Percentiles rank a stretch among this genome's conserved stretches.
These are phyloP conservation scores for Solanum clarkiae DNA, from an alignment of 257 asterid genomes.

Conservation along the genomic window DNA sequence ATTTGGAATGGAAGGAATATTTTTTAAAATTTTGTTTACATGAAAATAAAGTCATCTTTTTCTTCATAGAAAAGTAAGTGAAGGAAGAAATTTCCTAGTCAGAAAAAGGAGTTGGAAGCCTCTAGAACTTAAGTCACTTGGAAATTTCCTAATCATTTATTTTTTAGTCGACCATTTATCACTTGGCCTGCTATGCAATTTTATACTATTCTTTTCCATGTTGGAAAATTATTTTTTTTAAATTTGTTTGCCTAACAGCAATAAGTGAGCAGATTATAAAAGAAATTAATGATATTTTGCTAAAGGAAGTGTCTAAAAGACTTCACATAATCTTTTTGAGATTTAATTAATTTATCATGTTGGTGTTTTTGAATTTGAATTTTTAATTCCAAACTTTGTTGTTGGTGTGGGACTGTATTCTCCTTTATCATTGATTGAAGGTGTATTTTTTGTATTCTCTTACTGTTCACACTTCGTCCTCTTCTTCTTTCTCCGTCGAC, in stretches of 20 bases:
- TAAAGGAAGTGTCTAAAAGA: not conserved
- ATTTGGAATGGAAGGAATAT: not conserved
- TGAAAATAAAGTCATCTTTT: not conserved
- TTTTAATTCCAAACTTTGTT: too few species aligned
- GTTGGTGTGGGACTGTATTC: too few species aligned
- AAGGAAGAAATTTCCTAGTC: not conserved
- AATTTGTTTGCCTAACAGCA: not conserved
- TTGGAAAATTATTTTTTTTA: not conserved
- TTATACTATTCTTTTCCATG: not conserved
- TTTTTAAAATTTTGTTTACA: not conserved
- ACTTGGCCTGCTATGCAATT: not conserved
- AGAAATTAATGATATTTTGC: not conserved
- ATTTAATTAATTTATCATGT: not conserved
- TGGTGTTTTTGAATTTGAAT: too few species aligned
- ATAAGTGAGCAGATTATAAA: not conserved
- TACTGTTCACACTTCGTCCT: too few species aligned
- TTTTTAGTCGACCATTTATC: not conserved
- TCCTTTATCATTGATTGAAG: too few species aligned
- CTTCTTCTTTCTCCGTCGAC: too few species aligned
- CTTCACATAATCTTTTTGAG: not conserved
- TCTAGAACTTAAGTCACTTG: not conserved
- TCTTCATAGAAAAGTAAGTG: not conserved
- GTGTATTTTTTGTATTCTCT: too few species aligned
- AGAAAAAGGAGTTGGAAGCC: not conserved
- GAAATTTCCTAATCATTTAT: not conserved